These are phyloP conservation scores for Narthecium ossifragum DNA, from an alignment of 106 monocot genomes.

Conservation along the genomic window DNA sequence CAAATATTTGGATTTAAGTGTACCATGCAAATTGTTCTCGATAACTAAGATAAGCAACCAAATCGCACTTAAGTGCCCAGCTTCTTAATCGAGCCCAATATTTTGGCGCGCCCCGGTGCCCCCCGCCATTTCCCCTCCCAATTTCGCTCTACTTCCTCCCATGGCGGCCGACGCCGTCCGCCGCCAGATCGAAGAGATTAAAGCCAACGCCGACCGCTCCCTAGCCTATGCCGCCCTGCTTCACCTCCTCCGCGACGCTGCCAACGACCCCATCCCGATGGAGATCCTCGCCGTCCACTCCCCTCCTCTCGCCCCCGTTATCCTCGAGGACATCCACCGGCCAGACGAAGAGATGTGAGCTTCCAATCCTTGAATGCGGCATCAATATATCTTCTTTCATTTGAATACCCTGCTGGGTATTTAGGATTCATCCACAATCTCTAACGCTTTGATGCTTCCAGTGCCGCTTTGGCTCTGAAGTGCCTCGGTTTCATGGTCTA, in stretches of 20 bases:
- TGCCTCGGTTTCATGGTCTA: slow-evolving; percentile 71
- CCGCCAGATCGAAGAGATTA: slow-evolving; percentile 21
- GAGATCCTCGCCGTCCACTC: slow-evolving; percentile 25
- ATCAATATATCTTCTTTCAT: too few relatives aligned
- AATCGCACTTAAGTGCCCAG: too few relatives aligned
- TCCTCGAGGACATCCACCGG: slow-evolving; percentile 37
- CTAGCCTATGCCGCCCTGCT: slow-evolving; percentile 44
- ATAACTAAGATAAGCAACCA: too few relatives aligned
- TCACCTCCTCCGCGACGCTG: slow-evolving; percentile 30
- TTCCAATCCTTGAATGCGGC: too few relatives aligned
- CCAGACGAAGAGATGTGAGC: slow-evolving; percentile 56
- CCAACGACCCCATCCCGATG: slow-evolving; percentile 25
- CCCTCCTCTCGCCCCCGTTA: slow-evolving; percentile 25
- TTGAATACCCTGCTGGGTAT: too few relatives aligned
- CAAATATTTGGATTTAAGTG: too few relatives aligned
- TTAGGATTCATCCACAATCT: neutral
- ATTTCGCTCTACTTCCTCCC: too few relatives aligned
- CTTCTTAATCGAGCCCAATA: neutral
- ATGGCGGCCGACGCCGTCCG: slow-evolving; percentile 26
- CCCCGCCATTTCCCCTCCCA: too few relatives aligned
- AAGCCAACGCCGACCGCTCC: slow-evolving; percentile 22
- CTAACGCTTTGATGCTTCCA: slow-evolving; percentile 6
- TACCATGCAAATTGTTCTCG: neutral
- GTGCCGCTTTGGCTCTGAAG: slow-evolving; percentile 49
- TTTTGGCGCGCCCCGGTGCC: slow-evolving; percentile 16